Percentiles rank a stretch among this genome's conserved stretches.
Conservation (phyloP, 1,139 yeast species). For the Debaryomyces singareniensis region DNA sequence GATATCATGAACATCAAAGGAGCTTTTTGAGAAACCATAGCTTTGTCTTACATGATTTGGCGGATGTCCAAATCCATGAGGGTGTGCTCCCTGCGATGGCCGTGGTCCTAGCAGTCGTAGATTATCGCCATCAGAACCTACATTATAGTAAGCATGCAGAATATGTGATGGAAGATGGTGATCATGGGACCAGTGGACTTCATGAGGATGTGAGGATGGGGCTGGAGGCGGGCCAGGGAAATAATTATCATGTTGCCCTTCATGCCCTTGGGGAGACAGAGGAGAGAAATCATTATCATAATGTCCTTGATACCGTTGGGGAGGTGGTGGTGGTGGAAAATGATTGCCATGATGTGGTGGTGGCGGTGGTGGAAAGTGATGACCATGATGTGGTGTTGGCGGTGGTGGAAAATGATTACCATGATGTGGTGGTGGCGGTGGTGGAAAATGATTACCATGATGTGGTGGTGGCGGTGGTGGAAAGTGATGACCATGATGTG, state of each 20-base stretch:
- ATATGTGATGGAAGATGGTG: neutral
- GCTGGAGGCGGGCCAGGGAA: conserved; percentile 3
- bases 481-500: conserved; percentile 6
- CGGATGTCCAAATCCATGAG: conserved; percentile 1
- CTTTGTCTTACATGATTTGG: too few species aligned
- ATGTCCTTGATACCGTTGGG: conserved; percentile 2
- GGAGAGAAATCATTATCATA: conserved; percentile 1
- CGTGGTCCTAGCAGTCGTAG: neutral
- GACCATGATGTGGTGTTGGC: conserved; percentile 3
- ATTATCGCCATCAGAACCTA: conserved; percentile 6
- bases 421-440: conserved; percentile 6
- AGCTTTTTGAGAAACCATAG: too few species aligned
- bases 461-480: conserved; percentile 10
- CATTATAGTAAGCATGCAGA: neutral
- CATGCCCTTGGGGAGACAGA: conserved; percentile 5
- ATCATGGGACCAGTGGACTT: neutral
- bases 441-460: too few species aligned
- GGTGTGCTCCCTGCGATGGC: conserved; percentile 1
- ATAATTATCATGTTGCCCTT: conserved; percentile 2
- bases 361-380: conserved; percentile 1
- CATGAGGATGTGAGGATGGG: conserved; percentile 4
- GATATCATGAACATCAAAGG: too few species aligned
- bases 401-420: conserved; percentile 7
- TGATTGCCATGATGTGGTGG: conserved; percentile 4
- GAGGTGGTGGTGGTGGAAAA: conserved; percentile 5